phyloP scores from a whole-genome alignment of 805 yeast species.

The Candida quercuum region DNA sequence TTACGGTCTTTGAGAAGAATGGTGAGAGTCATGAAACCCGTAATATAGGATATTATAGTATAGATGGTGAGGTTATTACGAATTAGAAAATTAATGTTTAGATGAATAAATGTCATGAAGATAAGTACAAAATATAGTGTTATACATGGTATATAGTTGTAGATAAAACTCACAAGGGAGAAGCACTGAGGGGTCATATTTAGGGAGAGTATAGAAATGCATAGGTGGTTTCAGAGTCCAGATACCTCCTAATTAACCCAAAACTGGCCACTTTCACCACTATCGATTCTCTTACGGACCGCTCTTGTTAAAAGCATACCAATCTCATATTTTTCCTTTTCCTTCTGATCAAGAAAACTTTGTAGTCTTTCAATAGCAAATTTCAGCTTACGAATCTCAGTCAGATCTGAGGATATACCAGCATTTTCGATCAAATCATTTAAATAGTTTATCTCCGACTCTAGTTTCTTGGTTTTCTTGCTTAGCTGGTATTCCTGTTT shows the following conservation, averaged over 20 bases:
- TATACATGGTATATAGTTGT: too few species aligned
- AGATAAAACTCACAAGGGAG: too few species aligned
- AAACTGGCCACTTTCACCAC: conserved; percentile 33
- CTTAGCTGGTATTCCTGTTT: conserved; percentile 27
- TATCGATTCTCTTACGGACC: conserved; percentile 34
- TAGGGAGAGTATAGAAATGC: too few species aligned
- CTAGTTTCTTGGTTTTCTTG: conserved; percentile 28
- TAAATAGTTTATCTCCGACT: conserved; percentile 33
- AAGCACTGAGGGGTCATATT: too few species aligned
- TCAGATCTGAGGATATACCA: conserved; percentile 28
- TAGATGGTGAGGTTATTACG: background rate
- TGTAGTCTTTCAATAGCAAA: conserved; percentile 32
- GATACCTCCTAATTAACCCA: conserved; percentile 39
- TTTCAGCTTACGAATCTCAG: conserved; percentile 31
- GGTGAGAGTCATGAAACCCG: background rate
- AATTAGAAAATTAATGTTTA: background rate
- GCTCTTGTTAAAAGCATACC: conserved; percentile 36
- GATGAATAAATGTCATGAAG: background rate
- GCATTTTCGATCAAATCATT: conserved; percentile 29
- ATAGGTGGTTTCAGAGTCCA: too few species aligned
- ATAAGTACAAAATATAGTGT: background rate
- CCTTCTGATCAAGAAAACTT: conserved; percentile 34
- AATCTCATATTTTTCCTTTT: conserved; percentile 37
- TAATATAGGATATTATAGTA: conserved; percentile 1
- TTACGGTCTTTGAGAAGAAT: conserved; percentile 2